phyloP scores from a whole-genome alignment of 345 rosid genomes.

The Nephelium lappaceum region DNA sequence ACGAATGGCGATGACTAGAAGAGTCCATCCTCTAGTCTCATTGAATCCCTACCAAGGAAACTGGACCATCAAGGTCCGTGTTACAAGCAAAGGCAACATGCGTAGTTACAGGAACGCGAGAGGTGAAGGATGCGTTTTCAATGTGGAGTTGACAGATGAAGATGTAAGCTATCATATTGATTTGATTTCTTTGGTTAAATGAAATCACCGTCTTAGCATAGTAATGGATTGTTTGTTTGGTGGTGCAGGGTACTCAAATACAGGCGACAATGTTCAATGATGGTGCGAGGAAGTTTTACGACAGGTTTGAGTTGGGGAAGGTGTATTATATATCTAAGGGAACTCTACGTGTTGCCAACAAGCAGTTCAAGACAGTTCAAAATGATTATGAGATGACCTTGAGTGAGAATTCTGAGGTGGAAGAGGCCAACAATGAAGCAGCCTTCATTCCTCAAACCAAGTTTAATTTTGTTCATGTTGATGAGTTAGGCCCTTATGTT shows the following conservation, averaged over 20 bases:
- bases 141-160: conserved; percentile 91
- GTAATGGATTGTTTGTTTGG: neutral
- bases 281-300: conserved; percentile 82
- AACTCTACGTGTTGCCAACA: conserved; percentile 79
- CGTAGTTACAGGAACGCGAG: conserved; percentile 83
- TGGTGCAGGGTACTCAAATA: conserved; percentile 81
- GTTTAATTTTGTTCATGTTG: conserved; percentile 79
- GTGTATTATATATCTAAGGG: conserved; percentile 89
- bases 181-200: neutral
- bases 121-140: conserved; percentile 96
- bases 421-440: conserved; percentile 72
- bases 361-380: conserved; percentile 82
- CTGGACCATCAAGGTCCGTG: conserved; percentile 92
- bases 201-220: neutral
- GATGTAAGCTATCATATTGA: conserved; percentile 58
- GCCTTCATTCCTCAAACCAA: conserved; percentile 76
- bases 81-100: conserved; percentile 86
- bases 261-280: conserved; percentile 97
- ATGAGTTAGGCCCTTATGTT: conserved; percentile 75
- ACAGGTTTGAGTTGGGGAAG: conserved; percentile 76
- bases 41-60: conserved; percentile 95
- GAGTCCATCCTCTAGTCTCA: conserved; percentile 91
- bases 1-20: conserved; percentile 83
- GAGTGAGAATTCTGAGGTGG: conserved; percentile 85
- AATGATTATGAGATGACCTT: conserved; percentile 96